Base-by-base conservation (phyloP, 2,329 filamentous ascomycete genomes). In the Pyricularia pennisetigena region DNA sequence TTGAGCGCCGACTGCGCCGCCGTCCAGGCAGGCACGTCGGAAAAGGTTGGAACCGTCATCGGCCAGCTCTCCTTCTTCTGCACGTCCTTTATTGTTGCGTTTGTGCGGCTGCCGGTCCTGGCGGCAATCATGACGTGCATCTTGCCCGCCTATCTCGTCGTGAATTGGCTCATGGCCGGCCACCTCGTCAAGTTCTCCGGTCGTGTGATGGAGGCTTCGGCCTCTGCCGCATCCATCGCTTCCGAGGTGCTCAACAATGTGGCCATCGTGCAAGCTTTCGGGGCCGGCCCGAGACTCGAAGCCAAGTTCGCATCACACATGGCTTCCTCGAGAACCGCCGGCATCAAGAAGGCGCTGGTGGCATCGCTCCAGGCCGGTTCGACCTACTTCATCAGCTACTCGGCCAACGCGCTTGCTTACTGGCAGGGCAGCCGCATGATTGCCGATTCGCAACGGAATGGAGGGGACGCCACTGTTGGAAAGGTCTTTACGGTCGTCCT, bases 11-110 rank as follows among this genome's bases (percentile, higher is more conserved):
- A 91, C 72, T 88, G 91, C 41, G 84, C 88, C 69, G 84, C 85
- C 0, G 86, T 92, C 67, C 88, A 89, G 72, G 83, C 84, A 0
- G 89, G 89, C 16, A 90, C 88, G 0, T 88, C 86, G 1, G 89
- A 91, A 76, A 92, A 92, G 75, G 88, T 90, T 20, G 88, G 88
- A 67, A 85, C 90, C 41, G 83, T 85, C 71, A 80, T 91, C 4
- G 82, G 84, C 28, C 87, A 83, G 66, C 75, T 85, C 10, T 86
- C 86, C 2, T 91, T 90, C 75, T 91, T 91, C 73, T 74, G 90
- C 67, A 87, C 89, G 0, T 86, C 88, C 3, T 91, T 89, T 70
- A 80, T 88, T 4, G 85, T 91, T 20, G 87, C 88, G 1, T 91
- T 91, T 71, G 84, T 87, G 74, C 87, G 88, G 72, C 82, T 90